These are phyloP conservation scores for Apiotrichum gamsii DNA, from an alignment of 1,284 basidiomycete genomes.

Conservation along the genomic window DNA sequence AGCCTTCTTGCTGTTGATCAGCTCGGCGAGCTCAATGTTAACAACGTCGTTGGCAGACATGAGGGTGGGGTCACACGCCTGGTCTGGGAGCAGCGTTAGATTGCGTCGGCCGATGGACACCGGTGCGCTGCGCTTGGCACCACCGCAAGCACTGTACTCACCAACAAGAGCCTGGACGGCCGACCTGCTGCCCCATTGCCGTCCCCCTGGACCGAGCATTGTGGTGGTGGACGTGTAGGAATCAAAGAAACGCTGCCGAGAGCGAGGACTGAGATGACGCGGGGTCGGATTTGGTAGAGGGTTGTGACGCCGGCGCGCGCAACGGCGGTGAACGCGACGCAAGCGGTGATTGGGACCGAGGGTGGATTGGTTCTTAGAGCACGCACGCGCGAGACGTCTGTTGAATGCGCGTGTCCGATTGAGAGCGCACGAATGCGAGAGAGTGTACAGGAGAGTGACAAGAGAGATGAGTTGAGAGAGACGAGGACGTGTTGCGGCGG, in stretches of 20 bases:
- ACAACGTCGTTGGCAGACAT: constrained; percentile 85
- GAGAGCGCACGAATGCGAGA: no score
- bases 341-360: not conserved
- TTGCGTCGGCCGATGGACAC: no score
- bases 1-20: constrained; percentile 91
- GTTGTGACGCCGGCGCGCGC: not conserved
- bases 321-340: not conserved
- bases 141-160: constrained; percentile 18
- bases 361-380: no score
- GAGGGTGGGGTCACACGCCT: constrained; percentile 81
- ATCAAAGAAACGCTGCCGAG: no score
- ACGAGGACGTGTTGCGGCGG: no score
- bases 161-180: constrained; percentile 45
- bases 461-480: no score
- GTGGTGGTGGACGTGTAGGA: not conserved
- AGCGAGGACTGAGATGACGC: no score
- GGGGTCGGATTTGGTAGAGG: no score
- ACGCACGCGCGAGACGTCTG: no score
- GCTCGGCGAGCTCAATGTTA: constrained; percentile 88
- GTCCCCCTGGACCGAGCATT: constrained; percentile 25
- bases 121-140: no score
- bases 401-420: no score
- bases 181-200: constrained; percentile 37
- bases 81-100: constrained; percentile 48
- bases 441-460: no score